Evolutionary conservation across 1,284 basidiomycete genomes (phyloP).

Genomic region (Cutaneotrichosporon sp.): DNA sequence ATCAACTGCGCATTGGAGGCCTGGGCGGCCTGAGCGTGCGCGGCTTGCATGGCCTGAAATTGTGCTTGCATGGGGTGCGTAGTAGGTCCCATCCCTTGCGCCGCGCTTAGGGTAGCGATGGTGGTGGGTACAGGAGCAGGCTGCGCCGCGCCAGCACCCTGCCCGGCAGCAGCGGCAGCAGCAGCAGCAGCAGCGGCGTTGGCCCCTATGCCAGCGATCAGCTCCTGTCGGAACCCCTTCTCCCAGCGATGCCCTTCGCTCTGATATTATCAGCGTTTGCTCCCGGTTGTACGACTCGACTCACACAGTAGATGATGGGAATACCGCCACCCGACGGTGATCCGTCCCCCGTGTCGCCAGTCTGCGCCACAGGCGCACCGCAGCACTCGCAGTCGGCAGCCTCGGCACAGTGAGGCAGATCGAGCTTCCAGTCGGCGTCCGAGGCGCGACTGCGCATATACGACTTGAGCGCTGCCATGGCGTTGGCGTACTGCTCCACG

Average conservation of each 20-base stretch:
- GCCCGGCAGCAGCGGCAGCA: neutral
- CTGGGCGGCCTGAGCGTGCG: no score
- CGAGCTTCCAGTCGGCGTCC: neutral
- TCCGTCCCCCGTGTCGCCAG: constrained; percentile 3
- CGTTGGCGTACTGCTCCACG: neutral
- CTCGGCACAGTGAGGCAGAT: neutral
- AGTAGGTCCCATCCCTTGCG: no score
- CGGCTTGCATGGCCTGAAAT: no score
- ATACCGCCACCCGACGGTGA: neutral
- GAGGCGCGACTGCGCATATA: neutral
- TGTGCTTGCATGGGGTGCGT: no score
- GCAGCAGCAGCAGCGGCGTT: neutral
- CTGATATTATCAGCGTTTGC: constrained; percentile 2
- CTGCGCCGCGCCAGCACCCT: neutral
- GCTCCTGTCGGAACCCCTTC: neutral
- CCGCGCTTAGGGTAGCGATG: no score
- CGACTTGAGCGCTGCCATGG: neutral
- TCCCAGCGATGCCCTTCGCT: neutral
- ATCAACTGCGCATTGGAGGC: neutral
- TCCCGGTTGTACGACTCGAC: neutral
- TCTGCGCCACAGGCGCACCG: neutral
- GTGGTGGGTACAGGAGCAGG: neutral
- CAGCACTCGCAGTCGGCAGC: constrained; percentile 2
- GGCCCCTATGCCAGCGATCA: no score
- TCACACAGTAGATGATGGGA: neutral